These are phyloP conservation scores for Podila horticola DNA, from an alignment of 192 early-diverging fungal genomes.

Conservation along the genomic window DNA sequence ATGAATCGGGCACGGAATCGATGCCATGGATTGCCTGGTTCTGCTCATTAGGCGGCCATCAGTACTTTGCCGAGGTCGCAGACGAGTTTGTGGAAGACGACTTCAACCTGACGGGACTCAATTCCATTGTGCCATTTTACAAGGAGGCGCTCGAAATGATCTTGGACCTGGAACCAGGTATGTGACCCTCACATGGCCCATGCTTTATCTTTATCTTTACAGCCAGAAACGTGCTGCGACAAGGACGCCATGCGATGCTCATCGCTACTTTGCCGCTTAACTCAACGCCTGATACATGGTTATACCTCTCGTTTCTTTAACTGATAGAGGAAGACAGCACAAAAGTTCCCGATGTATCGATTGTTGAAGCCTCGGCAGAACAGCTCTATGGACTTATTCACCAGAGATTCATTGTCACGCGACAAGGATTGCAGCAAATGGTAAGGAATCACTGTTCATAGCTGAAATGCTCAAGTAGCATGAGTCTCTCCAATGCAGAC, in stretches of 20 bases:
- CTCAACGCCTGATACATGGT: too few species aligned
- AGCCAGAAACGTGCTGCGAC: slow-evolving; percentile 4
- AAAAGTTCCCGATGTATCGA: slow-evolving; percentile 75
- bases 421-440: slow-evolving; percentile 87
- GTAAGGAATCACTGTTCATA: slow-evolving; percentile 25
- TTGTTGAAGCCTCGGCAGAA: slow-evolving; percentile 89
- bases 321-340: slow-evolving; percentile 60
- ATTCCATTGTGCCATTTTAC: slow-evolving; percentile 83
- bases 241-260: not conserved
- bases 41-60: slow-evolving; percentile 76
- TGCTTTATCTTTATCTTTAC: slow-evolving; percentile 16
- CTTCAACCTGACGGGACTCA: slow-evolving; percentile 97
- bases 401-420: slow-evolving; percentile 91
- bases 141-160: slow-evolving; percentile 96
- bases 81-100: slow-evolving; percentile 93
- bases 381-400: slow-evolving; percentile 95
- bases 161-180: slow-evolving; percentile 83
- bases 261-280: too few species aligned
- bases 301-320: not conserved
- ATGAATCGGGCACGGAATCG: slow-evolving; percentile 61
- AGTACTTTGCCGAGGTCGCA: slow-evolving; percentile 81
- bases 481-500: not conserved
- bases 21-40: slow-evolving; percentile 85
- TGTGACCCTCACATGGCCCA: not conserved
- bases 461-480: not conserved